Evolutionary conservation across 331 rosid genomes (phyloP).

Genomic region (Saraca asoca): DNA sequence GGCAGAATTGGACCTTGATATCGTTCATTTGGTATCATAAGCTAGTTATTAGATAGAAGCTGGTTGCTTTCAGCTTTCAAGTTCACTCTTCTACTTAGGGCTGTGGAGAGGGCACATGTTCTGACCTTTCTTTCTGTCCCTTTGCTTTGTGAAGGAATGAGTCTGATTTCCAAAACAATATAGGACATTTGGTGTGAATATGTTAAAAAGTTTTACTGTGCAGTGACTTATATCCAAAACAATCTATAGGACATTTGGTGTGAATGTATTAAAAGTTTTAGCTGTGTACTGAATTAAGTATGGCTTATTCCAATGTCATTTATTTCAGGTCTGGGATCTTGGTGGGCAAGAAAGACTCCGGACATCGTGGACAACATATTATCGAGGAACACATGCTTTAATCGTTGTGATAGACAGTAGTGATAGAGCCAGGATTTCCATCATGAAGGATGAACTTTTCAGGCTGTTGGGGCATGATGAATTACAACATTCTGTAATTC

Average conservation of each 20-base stretch:
- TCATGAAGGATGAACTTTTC: conserved; percentile 93
- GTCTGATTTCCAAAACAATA: too few relatives aligned
- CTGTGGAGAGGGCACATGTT: too few relatives aligned
- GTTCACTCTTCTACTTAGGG: too few relatives aligned
- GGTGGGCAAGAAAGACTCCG: conserved; percentile 98
- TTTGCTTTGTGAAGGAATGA: too few relatives aligned
- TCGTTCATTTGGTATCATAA: not conserved
- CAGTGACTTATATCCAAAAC: too few relatives aligned
- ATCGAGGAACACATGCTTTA: conserved; percentile 94
- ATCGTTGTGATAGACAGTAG: conserved; percentile 93
- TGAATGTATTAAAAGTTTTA: too few relatives aligned
- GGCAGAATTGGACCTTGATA: not conserved
- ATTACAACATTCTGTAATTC: conserved; percentile 76
- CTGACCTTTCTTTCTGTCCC: too few relatives aligned
- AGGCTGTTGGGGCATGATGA: conserved; percentile 93
- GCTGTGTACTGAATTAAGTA: conserved; percentile 9
- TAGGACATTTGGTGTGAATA: too few relatives aligned
- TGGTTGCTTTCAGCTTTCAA: too few relatives aligned
- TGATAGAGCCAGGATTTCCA: conserved; percentile 85
- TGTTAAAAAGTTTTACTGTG: too few relatives aligned
- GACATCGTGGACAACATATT: conserved; percentile 98
- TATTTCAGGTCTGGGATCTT: conserved; percentile 92
- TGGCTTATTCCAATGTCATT: conserved; percentile 23
- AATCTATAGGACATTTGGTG: too few relatives aligned
- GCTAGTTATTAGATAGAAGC: too few relatives aligned